Percentiles rank a stretch among this genome's conserved stretches.
These are phyloP conservation scores for Kodamaea alishanica DNA, from an alignment of 1,139 yeast genomes.

Conservation along the genomic window DNA sequence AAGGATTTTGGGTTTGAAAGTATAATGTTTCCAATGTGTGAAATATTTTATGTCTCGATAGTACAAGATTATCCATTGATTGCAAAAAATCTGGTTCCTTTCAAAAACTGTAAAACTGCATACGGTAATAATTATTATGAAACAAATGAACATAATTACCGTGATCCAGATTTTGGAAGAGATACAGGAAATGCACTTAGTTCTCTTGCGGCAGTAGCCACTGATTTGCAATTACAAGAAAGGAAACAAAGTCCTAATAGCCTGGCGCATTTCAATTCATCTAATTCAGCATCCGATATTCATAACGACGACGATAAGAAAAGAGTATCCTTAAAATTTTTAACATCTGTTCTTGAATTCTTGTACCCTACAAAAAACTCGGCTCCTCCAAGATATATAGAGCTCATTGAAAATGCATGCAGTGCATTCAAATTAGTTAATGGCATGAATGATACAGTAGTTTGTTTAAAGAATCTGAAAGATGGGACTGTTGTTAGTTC, in stretches of 20 bases:
- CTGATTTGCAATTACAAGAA: constrained; percentile 25
- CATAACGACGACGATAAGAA: constrained; percentile 10
- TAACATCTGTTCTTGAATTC: constrained; percentile 47
- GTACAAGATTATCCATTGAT: constrained; percentile 63
- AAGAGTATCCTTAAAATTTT: constrained; percentile 38
- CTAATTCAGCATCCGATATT: neutral
- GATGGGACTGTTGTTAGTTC: constrained; percentile 26
- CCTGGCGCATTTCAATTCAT: too few relatives aligned
- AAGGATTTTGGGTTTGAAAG: constrained; percentile 79
- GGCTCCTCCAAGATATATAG: constrained; percentile 67
- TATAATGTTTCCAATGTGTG: constrained; percentile 59
- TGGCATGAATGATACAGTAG: constrained; percentile 9
- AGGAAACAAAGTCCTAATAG: neutral
- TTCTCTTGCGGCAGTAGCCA: constrained; percentile 41
- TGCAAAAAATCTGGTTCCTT: constrained; percentile 39
- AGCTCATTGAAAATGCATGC: constrained; percentile 66
- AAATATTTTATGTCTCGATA: constrained; percentile 61
- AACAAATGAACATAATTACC: too few relatives aligned
- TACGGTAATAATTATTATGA: neutral
- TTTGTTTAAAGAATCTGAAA: constrained; percentile 12
- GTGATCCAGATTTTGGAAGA: too few relatives aligned
- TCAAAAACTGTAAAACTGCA: constrained; percentile 16
- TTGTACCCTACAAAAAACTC: constrained; percentile 55
- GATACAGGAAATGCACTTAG: constrained; percentile 19
- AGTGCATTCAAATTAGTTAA: constrained; percentile 49